A percentile compares a stretch with the other conserved stretches of the same genome.
phyloP scores from a whole-genome alignment of 176 grass and related monocot species.

The Eragrostis nindensis region DNA sequence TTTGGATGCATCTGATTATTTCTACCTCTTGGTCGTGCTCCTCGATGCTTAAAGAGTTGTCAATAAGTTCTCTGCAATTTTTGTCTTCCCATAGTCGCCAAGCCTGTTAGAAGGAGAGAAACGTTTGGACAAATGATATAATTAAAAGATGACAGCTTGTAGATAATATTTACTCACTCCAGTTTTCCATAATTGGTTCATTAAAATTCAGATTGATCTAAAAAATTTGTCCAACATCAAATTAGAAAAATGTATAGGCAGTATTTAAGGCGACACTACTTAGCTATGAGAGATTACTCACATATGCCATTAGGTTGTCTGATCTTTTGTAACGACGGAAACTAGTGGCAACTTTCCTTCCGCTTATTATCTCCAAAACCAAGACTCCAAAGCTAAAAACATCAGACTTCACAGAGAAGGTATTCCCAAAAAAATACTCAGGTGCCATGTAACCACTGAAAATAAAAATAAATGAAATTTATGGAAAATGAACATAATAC shows the following conservation, averaged over 20 bases:
- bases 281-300: not conserved
- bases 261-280: not conserved
- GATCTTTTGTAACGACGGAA: conserved; percentile 29
- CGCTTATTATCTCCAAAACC: conserved; percentile 45
- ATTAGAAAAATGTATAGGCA: no score
- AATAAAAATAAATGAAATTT: not conserved
- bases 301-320: conserved; percentile 13
- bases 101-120: not conserved
- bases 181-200: no score
- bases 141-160: no score
- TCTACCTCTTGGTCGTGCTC: not conserved
- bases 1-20: not conserved
- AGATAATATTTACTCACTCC: no score
- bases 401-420: conserved; percentile 50
- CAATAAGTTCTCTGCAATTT: conserved; percentile 7
- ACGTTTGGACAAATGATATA: no score
- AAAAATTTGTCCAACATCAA: no score
- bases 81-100: conserved; percentile 30
- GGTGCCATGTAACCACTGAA: conserved; percentile 40
- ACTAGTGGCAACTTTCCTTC: conserved; percentile 27
- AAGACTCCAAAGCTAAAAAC: conserved; percentile 58
- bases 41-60: conserved; percentile 20
- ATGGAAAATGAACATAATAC: not conserved
- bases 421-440: conserved; percentile 19
- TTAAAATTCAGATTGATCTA: no score